These are phyloP conservation scores for Sclerotinia borealis DNA, from an alignment of 2,329 filamentous ascomycete genomes.

Conservation along the genomic window DNA sequence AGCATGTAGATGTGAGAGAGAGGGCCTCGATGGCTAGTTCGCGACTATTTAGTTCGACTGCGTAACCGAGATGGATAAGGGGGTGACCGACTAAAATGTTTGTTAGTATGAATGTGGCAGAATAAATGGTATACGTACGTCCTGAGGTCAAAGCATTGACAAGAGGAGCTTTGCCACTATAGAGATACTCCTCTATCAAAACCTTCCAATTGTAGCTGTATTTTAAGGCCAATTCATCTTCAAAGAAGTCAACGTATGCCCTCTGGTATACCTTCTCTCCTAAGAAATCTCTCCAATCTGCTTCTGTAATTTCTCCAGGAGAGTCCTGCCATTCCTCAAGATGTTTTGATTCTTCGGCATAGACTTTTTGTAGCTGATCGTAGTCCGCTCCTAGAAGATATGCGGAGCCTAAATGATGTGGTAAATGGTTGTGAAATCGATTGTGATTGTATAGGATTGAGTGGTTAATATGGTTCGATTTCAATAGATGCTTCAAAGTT, in stretches of 20 bases:
- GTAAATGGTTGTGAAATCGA: conserved; percentile 74
- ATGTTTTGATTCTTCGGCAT: conserved; percentile 65
- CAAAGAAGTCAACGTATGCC: conserved; percentile 91
- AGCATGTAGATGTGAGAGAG: conserved; percentile 54
- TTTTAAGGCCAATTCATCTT: conserved; percentile 72
- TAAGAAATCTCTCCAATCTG: conserved; percentile 83
- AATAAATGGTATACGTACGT: conserved; percentile 49
- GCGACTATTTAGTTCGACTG: conserved; percentile 77
- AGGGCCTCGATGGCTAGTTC: conserved; percentile 88
- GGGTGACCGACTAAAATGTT: conserved; percentile 67
- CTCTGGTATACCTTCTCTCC: conserved; percentile 78
- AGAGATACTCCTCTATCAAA: conserved; percentile 70
- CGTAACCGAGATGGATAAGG: conserved; percentile 92
- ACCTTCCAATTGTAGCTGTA: conserved; percentile 77
- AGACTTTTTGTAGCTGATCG: conserved; percentile 70
- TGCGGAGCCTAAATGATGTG: conserved; percentile 76
- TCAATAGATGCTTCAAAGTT: conserved; percentile 83
- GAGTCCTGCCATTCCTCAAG: conserved; percentile 79
- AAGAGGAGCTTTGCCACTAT: conserved; percentile 67
- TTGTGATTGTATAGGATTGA: conserved; percentile 73
- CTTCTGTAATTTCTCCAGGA: conserved; percentile 72
- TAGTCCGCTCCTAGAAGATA: conserved; percentile 76
- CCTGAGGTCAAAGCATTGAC: conserved; percentile 75
- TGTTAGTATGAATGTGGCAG: conserved; percentile 11
- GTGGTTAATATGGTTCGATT: conserved; percentile 87